Percentiles rank a stretch among this genome's conserved stretches.
These are phyloP conservation scores for Mycena albidolilacea DNA, from an alignment of 768 basidiomycete genomes.

Conservation along the genomic window DNA sequence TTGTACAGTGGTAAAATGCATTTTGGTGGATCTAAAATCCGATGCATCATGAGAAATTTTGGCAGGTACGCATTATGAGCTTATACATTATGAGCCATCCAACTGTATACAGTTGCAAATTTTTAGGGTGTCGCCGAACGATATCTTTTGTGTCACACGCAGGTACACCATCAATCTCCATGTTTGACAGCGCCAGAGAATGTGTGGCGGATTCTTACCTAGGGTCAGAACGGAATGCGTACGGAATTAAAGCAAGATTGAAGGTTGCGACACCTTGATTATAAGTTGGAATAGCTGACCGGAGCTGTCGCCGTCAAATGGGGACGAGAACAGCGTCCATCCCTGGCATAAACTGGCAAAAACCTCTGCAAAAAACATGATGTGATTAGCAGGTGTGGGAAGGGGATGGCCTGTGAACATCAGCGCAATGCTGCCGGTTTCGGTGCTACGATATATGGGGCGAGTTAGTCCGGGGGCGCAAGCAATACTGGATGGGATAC, in stretches of 20 bases:
- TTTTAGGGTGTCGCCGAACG: constrained; percentile 14
- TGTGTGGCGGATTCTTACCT: constrained; percentile 1
- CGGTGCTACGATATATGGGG: background rate
- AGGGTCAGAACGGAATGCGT: background rate
- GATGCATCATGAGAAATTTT: too few relatives aligned
- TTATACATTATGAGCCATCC: too few relatives aligned
- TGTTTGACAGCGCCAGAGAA: constrained; percentile 5
- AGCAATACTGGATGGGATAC: background rate
- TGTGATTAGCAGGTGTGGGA: background rate
- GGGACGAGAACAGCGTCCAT: constrained; percentile 2
- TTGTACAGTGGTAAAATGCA: too few relatives aligned
- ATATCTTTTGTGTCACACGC: constrained; percentile 20
- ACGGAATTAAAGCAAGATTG: background rate
- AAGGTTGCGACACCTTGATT: constrained; percentile 6
- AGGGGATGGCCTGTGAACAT: background rate
- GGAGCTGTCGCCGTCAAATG: constrained; percentile 17
- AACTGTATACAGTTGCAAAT: constrained; percentile 10
- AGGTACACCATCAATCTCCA: constrained; percentile 16
- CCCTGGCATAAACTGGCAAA: background rate
- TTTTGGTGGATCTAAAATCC: too few relatives aligned
- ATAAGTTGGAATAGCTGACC: constrained; percentile 19
- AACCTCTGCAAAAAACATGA: background rate
- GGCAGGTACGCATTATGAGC: too few relatives aligned
- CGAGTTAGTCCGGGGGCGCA: background rate
- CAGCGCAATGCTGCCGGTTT: too few relatives aligned